Percentiles rank a stretch among this genome's conserved stretches.
Evolutionary conservation across 2,329 filamentous ascomycete genomes (phyloP).

Genomic region (Lecanosticta acicola): DNA sequence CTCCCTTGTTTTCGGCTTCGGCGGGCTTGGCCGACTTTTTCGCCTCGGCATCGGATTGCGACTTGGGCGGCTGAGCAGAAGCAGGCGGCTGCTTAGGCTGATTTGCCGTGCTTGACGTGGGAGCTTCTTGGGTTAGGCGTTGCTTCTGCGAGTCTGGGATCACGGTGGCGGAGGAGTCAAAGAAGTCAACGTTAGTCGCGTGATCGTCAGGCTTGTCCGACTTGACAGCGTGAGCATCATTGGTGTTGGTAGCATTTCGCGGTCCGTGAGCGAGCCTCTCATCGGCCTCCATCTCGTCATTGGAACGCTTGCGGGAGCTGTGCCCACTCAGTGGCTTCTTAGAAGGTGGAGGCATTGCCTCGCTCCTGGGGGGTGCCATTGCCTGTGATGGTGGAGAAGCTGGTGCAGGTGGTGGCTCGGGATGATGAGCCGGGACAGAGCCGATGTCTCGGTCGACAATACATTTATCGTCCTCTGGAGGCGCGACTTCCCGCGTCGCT

Average conservation of each 20-base stretch:
- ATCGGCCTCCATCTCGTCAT: slow-evolving; percentile 4
- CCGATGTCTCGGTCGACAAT: too few species aligned
- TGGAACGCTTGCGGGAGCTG: slow-evolving; percentile 4
- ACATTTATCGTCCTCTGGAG: too few species aligned
- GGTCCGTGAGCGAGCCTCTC: neutral
- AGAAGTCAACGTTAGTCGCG: slow-evolving; percentile 2
- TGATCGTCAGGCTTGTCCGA: slow-evolving; percentile 3
- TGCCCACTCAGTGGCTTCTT: neutral
- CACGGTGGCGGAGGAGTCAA: slow-evolving; percentile 4
- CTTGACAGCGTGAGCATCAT: slow-evolving; percentile 3
- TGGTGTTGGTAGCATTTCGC: neutral
- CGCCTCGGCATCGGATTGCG: neutral
- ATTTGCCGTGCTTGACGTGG: neutral
- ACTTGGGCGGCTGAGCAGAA: neutral
- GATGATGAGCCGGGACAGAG: neutral
- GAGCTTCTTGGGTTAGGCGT: neutral
- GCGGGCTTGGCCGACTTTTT: neutral
- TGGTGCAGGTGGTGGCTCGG: neutral
- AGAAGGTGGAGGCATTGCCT: slow-evolving; percentile 4
- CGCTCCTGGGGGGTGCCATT: neutral
- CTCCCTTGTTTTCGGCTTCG: neutral
- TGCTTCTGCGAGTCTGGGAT: slow-evolving; percentile 1
- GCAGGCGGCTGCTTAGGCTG: neutral
- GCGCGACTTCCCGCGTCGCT: too few species aligned
- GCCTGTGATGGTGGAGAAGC: neutral